These are phyloP conservation scores for Chalara sp. DNA, from an alignment of 2,329 filamentous ascomycete genomes.

Conservation along the genomic window DNA sequence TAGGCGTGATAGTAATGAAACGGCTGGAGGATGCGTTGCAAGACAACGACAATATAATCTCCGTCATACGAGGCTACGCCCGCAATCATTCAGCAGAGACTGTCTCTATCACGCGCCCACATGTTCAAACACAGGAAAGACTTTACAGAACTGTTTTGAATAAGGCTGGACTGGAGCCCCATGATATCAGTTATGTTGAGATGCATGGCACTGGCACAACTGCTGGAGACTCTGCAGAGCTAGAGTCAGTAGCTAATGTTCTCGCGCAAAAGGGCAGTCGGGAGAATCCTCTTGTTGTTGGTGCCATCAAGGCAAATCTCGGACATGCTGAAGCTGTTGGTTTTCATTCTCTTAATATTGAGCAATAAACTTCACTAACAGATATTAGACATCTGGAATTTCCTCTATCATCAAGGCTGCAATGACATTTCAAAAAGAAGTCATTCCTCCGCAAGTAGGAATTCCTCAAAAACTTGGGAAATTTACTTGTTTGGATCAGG, in stretches of 20 bases:
- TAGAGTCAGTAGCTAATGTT: not conserved
- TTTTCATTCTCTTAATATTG: not conserved
- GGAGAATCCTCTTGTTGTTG: conserved; percentile 1
- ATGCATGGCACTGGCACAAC: conserved; percentile 14
- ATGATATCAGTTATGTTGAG: conserved; percentile 3
- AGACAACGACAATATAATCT: not conserved
- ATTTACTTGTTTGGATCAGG: not conserved
- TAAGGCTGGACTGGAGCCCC: not conserved
- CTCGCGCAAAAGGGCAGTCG: not conserved
- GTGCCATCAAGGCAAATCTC: conserved; percentile 20
- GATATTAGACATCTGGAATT: not conserved
- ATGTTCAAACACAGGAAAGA: not conserved
- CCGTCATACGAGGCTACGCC: not conserved
- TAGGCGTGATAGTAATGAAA: not conserved
- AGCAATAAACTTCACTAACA: not conserved
- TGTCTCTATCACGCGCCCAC: not conserved
- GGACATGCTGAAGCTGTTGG: conserved; percentile 12
- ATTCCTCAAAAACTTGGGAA: not conserved
- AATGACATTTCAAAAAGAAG: not conserved
- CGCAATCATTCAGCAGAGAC: not conserved
- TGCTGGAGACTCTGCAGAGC: not conserved
- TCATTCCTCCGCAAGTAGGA: not conserved
- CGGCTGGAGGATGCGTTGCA: not conserved
- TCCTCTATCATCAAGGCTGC: not conserved
- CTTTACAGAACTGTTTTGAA: not conserved